Evolutionary conservation across 2,329 filamentous ascomycete genomes (phyloP).

Genomic region (Cercospora sp.): DNA sequence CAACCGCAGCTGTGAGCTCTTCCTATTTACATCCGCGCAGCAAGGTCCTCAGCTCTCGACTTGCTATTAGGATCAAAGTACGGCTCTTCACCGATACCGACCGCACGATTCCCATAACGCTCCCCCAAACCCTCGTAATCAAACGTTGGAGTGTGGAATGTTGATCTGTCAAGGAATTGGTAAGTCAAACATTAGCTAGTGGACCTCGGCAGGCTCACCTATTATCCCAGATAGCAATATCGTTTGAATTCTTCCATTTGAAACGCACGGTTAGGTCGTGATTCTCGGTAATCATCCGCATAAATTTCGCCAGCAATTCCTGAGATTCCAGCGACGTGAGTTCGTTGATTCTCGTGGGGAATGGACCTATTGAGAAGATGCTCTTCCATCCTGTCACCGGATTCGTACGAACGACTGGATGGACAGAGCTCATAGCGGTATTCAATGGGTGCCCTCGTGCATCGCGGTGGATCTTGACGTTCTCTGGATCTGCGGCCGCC

Average conservation of each 20-base stretch:
- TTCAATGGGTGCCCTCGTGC: slow-evolving; percentile 32
- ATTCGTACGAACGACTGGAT: slow-evolving; percentile 59
- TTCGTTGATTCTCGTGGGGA: slow-evolving; percentile 59
- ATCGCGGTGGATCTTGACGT: slow-evolving; percentile 24
- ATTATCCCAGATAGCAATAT: slow-evolving; percentile 66
- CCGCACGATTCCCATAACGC: slow-evolving; percentile 54
- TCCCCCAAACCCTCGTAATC: slow-evolving; percentile 59
- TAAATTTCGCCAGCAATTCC: slow-evolving; percentile 30
- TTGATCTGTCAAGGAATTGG: slow-evolving; percentile 40
- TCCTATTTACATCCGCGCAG: not conserved
- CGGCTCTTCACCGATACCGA: slow-evolving; percentile 57
- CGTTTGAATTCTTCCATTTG: slow-evolving; percentile 52
- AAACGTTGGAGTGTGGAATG: slow-evolving; percentile 62
- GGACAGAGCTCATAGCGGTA: slow-evolving; percentile 26
- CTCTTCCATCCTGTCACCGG: slow-evolving; percentile 64
- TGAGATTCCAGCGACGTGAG: slow-evolving; percentile 39
- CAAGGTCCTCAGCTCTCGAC: slow-evolving; percentile 37
- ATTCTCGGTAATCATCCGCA: slow-evolving; percentile 46
- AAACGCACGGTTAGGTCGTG: slow-evolving; percentile 54
- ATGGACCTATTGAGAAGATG: slow-evolving; percentile 60
- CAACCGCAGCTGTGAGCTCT: not conserved
- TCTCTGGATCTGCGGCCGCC: slow-evolving; percentile 16
- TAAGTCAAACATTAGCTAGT: not conserved
- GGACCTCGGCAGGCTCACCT: slow-evolving; percentile 31
- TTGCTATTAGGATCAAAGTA: slow-evolving; percentile 56